phyloP scores from a whole-genome alignment of 805 yeast genomes.

The Debaryomyces maramus region DNA sequence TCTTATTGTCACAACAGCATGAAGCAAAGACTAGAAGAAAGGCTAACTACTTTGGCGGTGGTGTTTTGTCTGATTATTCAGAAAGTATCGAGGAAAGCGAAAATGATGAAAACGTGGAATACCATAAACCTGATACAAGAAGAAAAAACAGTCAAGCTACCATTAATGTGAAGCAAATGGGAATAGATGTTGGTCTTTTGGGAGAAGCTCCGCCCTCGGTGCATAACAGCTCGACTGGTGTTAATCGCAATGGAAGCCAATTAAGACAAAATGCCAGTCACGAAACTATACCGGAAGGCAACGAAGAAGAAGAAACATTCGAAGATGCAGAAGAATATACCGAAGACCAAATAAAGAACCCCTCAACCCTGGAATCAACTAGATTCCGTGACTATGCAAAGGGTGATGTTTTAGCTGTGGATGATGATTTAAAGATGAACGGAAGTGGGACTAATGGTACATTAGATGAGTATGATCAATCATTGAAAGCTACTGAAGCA shows the following conservation, averaged over 20 bases:
- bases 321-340: constrained; percentile 2
- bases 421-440: too few species aligned
- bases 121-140: constrained; percentile 4
- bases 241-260: neutral
- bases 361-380: too few species aligned
- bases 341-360: too few species aligned
- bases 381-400: too few species aligned
- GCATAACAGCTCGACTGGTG: constrained; percentile 13
- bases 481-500: neutral
- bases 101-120: constrained; percentile 1
- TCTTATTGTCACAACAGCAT: constrained; percentile 39
- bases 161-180: constrained; percentile 26
- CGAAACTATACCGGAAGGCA: constrained; percentile 2
- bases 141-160: constrained; percentile 21
- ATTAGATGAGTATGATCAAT: too few species aligned
- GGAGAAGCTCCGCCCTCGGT: constrained; percentile 34
- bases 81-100: constrained; percentile 15
- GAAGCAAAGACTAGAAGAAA: constrained; percentile 33
- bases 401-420: too few species aligned
- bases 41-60: constrained; percentile 15
- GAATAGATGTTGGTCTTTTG: constrained; percentile 34
- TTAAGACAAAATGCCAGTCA: neutral
- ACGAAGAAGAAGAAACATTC: constrained; percentile 4
- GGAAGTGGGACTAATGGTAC: too few species aligned
- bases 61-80: constrained; percentile 10